Conservation (phyloP, 805 yeast species). For the Wickerhamia fluorescens region DNA sequence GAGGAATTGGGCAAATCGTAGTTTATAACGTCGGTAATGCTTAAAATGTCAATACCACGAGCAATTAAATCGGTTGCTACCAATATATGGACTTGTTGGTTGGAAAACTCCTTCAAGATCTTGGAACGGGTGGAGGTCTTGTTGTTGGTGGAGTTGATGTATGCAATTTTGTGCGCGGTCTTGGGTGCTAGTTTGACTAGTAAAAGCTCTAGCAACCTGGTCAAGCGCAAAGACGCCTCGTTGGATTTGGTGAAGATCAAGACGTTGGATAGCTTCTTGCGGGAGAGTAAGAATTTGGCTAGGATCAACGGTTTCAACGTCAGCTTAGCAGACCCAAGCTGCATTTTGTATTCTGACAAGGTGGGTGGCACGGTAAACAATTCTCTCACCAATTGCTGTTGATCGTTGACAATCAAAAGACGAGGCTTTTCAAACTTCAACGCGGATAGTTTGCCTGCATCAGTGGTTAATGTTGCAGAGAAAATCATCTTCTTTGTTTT, state of each 20-base stretch:
- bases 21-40: constrained; percentile 71
- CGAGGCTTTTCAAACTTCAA: constrained; percentile 67
- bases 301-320: constrained; percentile 70
- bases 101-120: constrained; percentile 53
- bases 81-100: constrained; percentile 45
- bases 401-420: constrained; percentile 63
- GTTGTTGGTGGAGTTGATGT: constrained; percentile 55
- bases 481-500: constrained; percentile 62
- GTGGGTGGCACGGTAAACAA: constrained; percentile 55
- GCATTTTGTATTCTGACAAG: constrained; percentile 39
- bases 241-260: constrained; percentile 70
- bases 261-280: constrained; percentile 31
- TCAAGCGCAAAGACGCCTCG: constrained; percentile 78
- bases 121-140: constrained; percentile 43
- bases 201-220: constrained; percentile 50
- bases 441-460: constrained; percentile 76
- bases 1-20: constrained; percentile 86
- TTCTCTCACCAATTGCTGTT: constrained; percentile 40
- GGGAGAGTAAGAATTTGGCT: constrained; percentile 42
- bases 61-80: constrained; percentile 89
- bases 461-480: constrained; percentile 91
- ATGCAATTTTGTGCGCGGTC: constrained; percentile 21
- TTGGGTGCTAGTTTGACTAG: constrained; percentile 14
- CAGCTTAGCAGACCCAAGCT: constrained; percentile 29
- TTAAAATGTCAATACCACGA: constrained; percentile 84